Evolutionary conservation across 2,329 filamentous ascomycete genomes (phyloP).

Genomic region (Neonectria hederae): DNA sequence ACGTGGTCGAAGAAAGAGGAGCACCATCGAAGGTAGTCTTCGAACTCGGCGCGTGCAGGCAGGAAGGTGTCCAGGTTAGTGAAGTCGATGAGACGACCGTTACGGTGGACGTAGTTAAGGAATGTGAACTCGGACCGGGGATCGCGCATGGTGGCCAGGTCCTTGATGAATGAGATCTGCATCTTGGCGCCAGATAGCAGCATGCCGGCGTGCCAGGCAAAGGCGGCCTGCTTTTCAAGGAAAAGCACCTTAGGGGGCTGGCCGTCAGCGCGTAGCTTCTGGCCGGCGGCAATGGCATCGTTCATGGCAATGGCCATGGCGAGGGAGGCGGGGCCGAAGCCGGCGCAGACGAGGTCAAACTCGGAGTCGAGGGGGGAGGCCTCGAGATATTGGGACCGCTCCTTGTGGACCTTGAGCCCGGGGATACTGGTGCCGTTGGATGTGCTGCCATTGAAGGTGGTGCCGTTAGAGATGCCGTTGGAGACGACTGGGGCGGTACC

Average conservation of each 20-base stretch:
- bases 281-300: conserved; percentile 72
- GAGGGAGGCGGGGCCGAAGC: conserved; percentile 91
- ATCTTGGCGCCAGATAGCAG: conserved; percentile 91
- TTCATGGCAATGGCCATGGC: conserved; percentile 90
- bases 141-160: conserved; percentile 88
- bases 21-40: conserved; percentile 96
- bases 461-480: conserved; percentile 24
- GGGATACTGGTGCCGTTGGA: conserved; percentile 35
- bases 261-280: conserved; percentile 51
- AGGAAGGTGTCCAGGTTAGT: conserved; percentile 91
- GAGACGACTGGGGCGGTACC: conserved; percentile 29
- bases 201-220: conserved; percentile 97
- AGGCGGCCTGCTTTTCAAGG: conserved; percentile 83
- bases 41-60: conserved; percentile 87
- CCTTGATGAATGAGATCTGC: conserved; percentile 98
- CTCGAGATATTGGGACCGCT: conserved; percentile 37
- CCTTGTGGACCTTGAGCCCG: conserved; percentile 37
- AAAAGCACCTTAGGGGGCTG: conserved; percentile 79
- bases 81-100: conserved; percentile 86
- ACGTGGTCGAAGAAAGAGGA: conserved; percentile 78
- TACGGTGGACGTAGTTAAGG: conserved; percentile 88
- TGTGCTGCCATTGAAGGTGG: conserved; percentile 27
- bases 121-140: conserved; percentile 94
- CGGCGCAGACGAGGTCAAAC: conserved; percentile 88
- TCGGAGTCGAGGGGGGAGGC: conserved; percentile 62